Conservation (phyloP, 768 basidiomycete genomes). For the Kwoniella botswanensis region DNA sequence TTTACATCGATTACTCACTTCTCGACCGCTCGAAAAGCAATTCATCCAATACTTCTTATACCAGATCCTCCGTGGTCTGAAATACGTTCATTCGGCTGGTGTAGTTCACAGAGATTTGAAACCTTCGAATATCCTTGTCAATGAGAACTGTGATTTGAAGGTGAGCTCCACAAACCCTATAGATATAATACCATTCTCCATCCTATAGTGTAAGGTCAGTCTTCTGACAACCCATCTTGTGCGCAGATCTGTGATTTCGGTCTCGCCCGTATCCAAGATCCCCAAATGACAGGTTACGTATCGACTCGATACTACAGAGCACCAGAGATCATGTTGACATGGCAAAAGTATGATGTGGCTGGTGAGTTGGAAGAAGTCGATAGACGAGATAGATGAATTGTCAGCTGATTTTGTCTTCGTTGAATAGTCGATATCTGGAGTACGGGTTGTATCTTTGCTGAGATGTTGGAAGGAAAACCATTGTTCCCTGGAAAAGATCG, state of each 20-base stretch:
- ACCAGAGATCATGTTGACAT: constrained; percentile 99
- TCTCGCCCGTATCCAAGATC: constrained; percentile 96
- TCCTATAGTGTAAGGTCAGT: no score
- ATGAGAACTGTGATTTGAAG: constrained; percentile 99
- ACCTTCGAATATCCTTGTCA: constrained; percentile 99
- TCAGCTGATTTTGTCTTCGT: constrained; percentile 7
- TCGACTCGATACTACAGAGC: constrained; percentile 99
- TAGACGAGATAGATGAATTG: background rate
- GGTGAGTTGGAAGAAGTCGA: constrained; percentile 50
- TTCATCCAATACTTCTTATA: constrained; percentile 99
- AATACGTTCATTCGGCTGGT: constrained; percentile 99
- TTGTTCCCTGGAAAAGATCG: constrained; percentile 99
- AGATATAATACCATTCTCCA: no score
- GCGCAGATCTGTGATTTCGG: constrained; percentile 93
- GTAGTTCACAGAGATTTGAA: constrained; percentile 98
- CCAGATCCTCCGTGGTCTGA: constrained; percentile 96
- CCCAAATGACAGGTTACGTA: constrained; percentile 99
- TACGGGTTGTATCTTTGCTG: constrained; percentile 98
- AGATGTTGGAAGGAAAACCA: constrained; percentile 99
- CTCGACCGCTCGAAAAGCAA: constrained; percentile 96
- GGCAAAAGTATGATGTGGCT: constrained; percentile 99
- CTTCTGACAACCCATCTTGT: no score
- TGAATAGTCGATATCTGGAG: constrained; percentile 91
- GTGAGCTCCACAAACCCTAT: constrained; percentile 59
- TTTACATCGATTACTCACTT: constrained; percentile 93